A percentile compares a stretch with the other conserved stretches of the same genome.
phyloP scores from a whole-genome alignment of 2,329 filamentous ascomycete genomes.

The Alternaria metachromatica region DNA sequence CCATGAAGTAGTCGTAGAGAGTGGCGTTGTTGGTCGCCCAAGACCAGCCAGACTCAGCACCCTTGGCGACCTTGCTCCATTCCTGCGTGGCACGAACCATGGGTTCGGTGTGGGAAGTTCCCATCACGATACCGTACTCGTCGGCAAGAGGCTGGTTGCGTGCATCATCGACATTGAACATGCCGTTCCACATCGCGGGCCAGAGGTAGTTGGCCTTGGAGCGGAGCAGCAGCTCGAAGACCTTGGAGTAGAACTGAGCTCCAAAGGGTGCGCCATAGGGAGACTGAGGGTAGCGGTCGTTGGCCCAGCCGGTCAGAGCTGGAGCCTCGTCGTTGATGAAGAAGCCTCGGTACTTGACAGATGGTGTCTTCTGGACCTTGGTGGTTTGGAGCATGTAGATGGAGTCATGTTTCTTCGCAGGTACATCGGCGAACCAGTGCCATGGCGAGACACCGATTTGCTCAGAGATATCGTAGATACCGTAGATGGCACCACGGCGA shows the following conservation, averaged over 20 bases:
- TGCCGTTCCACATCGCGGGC: conserved; percentile 74
- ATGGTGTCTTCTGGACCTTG: conserved; percentile 66
- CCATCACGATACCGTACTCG: conserved; percentile 76
- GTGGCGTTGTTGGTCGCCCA: conserved; percentile 74
- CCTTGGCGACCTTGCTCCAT: conserved; percentile 58
- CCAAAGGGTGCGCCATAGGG: conserved; percentile 56
- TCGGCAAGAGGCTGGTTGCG: conserved; percentile 73
- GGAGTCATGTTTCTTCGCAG: conserved; percentile 57
- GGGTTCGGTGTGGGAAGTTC: conserved; percentile 76
- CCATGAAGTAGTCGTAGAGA: conserved; percentile 71
- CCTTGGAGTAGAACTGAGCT: conserved; percentile 69
- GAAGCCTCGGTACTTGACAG: conserved; percentile 71
- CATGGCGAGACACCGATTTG: conserved; percentile 76
- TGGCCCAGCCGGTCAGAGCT: conserved; percentile 70
- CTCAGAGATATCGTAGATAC: conserved; percentile 73
- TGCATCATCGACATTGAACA: conserved; percentile 75
- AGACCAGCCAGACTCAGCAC: conserved; percentile 63
- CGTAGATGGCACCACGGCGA: conserved; percentile 71
- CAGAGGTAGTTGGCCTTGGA: conserved; percentile 77
- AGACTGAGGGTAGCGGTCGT: conserved; percentile 58
- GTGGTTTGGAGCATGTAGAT: conserved; percentile 63
- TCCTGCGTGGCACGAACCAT: conserved; percentile 66
- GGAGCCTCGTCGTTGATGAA: conserved; percentile 77
- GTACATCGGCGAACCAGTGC: conserved; percentile 72
- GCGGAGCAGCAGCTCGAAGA: conserved; percentile 75